Evolutionary conservation across 23 red algal species (phyloP), one percentile per base, ranked within the genome.

Genomic region (Gracilariopsis chorda): DNA sequence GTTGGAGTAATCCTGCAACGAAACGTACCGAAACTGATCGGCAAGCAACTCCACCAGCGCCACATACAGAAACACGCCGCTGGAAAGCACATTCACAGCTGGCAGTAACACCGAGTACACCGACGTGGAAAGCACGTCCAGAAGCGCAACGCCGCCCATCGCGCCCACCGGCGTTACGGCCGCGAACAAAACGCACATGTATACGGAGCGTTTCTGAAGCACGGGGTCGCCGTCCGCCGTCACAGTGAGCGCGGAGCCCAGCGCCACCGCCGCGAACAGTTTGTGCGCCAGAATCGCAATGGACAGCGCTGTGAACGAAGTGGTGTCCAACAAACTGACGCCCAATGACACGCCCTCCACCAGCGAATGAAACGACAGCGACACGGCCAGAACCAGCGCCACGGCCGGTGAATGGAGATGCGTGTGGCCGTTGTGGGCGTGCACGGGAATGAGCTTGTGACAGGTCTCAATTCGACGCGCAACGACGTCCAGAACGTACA

Each of bases 41-140:
- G 76, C 76, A 3, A 80, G 48, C 5, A 80, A 23, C 14, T 80
- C 76, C 16, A 80, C 76, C 48, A 58, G 0, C 13, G 47, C 76
- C 19, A 80, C 76, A 45, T 80, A 80, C 48, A 80, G 14, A 80
- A 80, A 80, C 6, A 80, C 76, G 3, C 76, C 76, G 17, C 21
- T 48, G 3, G 48, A 37, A 37, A 59, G 33, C 3, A 53, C 34
- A 42, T 57, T 80, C 2, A 80, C 9, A 4, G 48, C 76, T 34
- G 76, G 32, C 34, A 59, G 27, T 7, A 58, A 27, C 48, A 80
- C 4, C 12, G 21, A 21, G 24, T 1, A 11, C 5, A 57, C 25
- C 11, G 24, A 34, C 10, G 23, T 45, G 6, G 76, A 20, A 2
- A 80, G 24, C 48, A 80, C 43, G 4, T 20, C 21, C 7, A 73